Conservation (phyloP, 257 asterid species). For the Solanum etuberosum region DNA sequence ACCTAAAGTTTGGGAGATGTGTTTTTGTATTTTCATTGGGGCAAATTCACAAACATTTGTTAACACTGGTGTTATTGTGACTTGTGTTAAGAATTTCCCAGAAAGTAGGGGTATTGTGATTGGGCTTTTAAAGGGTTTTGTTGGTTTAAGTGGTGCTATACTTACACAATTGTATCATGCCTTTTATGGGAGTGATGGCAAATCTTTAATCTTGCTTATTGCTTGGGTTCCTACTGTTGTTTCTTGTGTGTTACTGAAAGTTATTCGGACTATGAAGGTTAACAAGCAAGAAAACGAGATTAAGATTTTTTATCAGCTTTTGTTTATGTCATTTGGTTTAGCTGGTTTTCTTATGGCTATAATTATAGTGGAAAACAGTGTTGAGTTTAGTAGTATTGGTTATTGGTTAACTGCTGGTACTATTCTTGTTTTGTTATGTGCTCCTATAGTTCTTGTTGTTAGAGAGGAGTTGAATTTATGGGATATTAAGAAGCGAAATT, state of each 20-base stretch:
- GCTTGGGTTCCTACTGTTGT: constrained; percentile 63
- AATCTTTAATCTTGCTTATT: constrained; percentile 35
- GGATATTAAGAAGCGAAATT: constrained; percentile 4
- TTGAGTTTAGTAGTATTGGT: constrained; percentile 10
- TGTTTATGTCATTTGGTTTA: constrained; percentile 29
- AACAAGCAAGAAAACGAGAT: constrained; percentile 25
- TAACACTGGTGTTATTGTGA: constrained; percentile 49
- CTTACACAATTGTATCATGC: constrained; percentile 47
- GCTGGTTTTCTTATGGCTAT: constrained; percentile 40
- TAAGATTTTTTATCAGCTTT: constrained; percentile 26
- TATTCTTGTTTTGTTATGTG: constrained; percentile 17
- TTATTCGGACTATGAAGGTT: constrained; percentile 25
- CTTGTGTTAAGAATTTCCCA: constrained; percentile 64
- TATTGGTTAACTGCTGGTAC: constrained; percentile 22
- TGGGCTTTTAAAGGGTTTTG: constrained; percentile 49
- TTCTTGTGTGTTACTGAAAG: constrained; percentile 23
- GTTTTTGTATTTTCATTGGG: constrained; percentile 44
- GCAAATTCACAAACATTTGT: constrained; percentile 58
- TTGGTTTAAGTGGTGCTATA: constrained; percentile 59
- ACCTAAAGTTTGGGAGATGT: constrained; percentile 57
- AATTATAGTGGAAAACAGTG: constrained; percentile 25
- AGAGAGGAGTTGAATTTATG: constrained; percentile 26
- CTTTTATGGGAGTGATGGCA: constrained; percentile 30
- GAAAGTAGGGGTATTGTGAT: constrained; percentile 47
- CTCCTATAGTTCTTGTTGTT: constrained; percentile 18